phyloP scores from a whole-genome alignment of 768 basidiomycete species.

The Pisolithus tinctorius region DNA sequence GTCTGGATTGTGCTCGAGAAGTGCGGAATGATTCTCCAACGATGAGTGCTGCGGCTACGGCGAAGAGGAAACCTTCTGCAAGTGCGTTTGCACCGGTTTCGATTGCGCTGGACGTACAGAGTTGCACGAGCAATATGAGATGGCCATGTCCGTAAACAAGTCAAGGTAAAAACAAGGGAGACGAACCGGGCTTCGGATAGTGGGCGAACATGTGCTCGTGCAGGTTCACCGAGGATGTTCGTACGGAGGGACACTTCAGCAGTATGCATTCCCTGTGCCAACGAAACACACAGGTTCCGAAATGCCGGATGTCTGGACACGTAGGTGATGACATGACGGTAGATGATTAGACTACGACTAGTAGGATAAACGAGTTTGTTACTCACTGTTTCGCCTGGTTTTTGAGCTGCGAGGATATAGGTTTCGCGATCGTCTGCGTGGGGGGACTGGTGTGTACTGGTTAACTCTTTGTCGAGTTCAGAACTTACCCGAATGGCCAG shows the following conservation, averaged over 20 bases:
- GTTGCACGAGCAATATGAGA: background rate
- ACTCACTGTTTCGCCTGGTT: conserved; percentile 67
- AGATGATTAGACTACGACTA: background rate
- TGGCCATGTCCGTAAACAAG: background rate
- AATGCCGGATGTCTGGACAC: conserved; percentile 60
- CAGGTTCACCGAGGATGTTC: conserved; percentile 67
- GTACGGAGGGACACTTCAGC: conserved; percentile 62
- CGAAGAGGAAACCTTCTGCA: conserved; percentile 80
- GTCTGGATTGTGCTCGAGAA: conserved; percentile 60
- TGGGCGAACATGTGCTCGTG: conserved; percentile 55
- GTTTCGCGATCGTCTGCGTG: conserved; percentile 73
- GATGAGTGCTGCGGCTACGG: conserved; percentile 68
- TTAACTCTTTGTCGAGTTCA: conserved; percentile 33
- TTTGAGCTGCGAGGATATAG: conserved; percentile 64
- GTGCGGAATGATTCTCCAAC: conserved; percentile 72
- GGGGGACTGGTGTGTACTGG: background rate
- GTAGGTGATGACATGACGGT: background rate
- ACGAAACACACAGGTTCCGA: conserved; percentile 58
- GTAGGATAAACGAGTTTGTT: background rate
- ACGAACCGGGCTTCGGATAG: conserved; percentile 63
- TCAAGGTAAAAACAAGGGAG: background rate
- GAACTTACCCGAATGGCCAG: conserved; percentile 62
- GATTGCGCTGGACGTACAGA: conserved; percentile 49
- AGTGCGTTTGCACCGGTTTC: conserved; percentile 81
- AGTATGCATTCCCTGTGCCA: conserved; percentile 72